Conservation (phyloP, 2,329 filamentous ascomycete genomes). For the Cladophialophora exuberans region DNA sequence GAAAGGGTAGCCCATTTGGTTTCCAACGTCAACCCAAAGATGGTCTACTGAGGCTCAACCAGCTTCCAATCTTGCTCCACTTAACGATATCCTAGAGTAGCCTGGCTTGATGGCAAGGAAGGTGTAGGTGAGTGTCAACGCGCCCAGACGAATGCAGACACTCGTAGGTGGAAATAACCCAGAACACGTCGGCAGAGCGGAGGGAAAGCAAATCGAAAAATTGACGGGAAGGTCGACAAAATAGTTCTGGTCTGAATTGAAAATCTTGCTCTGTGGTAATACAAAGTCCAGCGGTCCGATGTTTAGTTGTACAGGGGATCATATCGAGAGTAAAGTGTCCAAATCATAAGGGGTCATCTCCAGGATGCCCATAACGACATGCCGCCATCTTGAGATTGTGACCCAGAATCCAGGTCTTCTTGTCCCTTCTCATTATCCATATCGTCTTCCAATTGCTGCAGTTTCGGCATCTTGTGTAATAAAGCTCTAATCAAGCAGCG, state of each 20-base stretch:
- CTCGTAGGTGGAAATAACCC: too few species aligned
- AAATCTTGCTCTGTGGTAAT: neutral
- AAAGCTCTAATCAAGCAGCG: constrained; percentile 13
- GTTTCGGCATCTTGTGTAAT: constrained; percentile 5
- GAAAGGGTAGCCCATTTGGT: too few species aligned
- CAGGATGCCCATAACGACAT: constrained; percentile 10
- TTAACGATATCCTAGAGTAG: too few species aligned
- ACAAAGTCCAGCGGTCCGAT: neutral
- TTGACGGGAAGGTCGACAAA: neutral
- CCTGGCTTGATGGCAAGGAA: too few species aligned
- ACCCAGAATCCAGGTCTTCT: neutral
- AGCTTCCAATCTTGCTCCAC: too few species aligned
- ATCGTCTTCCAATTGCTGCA: constrained; percentile 4
- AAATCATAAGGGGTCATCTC: neutral
- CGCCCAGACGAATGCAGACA: too few species aligned
- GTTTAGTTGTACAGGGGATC: constrained; percentile 7
- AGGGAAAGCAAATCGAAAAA: neutral
- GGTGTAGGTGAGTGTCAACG: too few species aligned
- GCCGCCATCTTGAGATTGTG: neutral
- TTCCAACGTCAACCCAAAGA: too few species aligned
- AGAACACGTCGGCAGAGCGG: too few species aligned
- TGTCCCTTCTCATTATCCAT: neutral
- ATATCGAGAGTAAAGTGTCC: neutral
- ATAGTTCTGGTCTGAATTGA: neutral
- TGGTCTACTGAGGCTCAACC: too few species aligned